Conservation (phyloP, 345 rosid species). For the Ricinus communis region DNA sequence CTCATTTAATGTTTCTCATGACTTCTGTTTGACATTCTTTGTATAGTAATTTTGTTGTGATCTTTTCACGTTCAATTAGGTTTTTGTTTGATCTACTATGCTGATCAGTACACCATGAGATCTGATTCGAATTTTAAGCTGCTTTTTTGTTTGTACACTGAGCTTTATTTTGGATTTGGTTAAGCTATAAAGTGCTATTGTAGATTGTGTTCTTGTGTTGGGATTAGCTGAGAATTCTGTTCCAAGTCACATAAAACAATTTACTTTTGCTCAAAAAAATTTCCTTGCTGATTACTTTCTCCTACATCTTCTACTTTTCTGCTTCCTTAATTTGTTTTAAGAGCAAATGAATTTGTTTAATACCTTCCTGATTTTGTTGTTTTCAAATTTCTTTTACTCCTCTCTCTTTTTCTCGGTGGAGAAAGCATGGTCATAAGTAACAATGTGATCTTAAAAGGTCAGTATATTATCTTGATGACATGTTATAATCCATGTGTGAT, state of each 20-base stretch:
- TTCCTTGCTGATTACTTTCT: not conserved
- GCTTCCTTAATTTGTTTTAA: not conserved
- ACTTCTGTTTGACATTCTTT: too few species aligned
- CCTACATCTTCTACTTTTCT: not conserved
- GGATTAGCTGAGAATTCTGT: not conserved
- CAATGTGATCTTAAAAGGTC: not conserved
- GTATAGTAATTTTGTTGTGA: not conserved
- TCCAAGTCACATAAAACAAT: not conserved
- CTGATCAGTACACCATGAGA: not conserved
- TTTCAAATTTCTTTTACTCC: not conserved
- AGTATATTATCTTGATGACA: not conserved
- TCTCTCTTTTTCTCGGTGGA: not conserved
- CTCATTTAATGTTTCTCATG: too few species aligned
- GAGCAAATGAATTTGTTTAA: not conserved
- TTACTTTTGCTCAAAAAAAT: not conserved
- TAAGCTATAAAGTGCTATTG: too few species aligned
- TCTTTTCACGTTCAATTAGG: not conserved
- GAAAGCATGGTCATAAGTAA: not conserved
- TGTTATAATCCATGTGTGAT: conserved; percentile 3
- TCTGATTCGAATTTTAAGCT: not conserved
- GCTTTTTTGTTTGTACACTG: not conserved
- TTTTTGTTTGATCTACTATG: not conserved
- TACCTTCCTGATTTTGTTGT: not conserved
- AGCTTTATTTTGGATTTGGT: not conserved
- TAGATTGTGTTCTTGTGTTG: too few species aligned